Conservation (phyloP, 2,329 filamentous ascomycete genomes). For the Nemania sp. region DNA sequence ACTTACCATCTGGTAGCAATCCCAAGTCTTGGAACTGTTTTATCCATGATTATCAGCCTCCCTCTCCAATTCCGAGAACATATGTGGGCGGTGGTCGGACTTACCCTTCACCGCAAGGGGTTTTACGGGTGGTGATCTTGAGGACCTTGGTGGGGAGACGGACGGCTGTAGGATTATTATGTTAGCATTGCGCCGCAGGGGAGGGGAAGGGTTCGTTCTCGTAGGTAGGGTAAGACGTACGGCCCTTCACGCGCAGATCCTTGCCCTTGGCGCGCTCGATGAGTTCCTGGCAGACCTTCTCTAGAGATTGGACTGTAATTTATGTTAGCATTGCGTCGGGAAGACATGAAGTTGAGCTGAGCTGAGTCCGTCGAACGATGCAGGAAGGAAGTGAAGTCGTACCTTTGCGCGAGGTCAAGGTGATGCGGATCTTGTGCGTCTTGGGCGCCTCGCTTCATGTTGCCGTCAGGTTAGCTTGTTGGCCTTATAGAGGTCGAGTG, state of each 20-base stretch:
- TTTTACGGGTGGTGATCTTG: conserved; percentile 98
- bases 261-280: conserved; percentile 98
- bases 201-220: background rate
- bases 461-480: conserved; percentile 3
- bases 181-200: conserved; percentile 5
- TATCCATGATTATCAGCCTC: too few species aligned
- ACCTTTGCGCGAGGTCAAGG: conserved; percentile 68
- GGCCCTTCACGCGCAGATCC: conserved; percentile 96
- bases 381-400: background rate
- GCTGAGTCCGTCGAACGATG: background rate
- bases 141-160: conserved; percentile 96
- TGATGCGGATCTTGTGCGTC: conserved; percentile 67
- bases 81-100: too few species aligned
- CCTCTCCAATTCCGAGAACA: too few species aligned
- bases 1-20: conserved; percentile 84
- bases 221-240: conserved; percentile 16
- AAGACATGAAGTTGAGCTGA: background rate
- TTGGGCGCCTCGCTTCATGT: conserved; percentile 65
- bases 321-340: conserved; percentile 4
- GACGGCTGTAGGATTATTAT: conserved; percentile 62
- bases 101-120: conserved; percentile 98
- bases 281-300: conserved; percentile 98
- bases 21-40: conserved; percentile 99
- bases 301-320: conserved; percentile 78
- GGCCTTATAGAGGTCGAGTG: background rate